Evolutionary conservation across 2,329 filamentous ascomycete genomes (phyloP).

Genomic region (Elsinoe australis): DNA sequence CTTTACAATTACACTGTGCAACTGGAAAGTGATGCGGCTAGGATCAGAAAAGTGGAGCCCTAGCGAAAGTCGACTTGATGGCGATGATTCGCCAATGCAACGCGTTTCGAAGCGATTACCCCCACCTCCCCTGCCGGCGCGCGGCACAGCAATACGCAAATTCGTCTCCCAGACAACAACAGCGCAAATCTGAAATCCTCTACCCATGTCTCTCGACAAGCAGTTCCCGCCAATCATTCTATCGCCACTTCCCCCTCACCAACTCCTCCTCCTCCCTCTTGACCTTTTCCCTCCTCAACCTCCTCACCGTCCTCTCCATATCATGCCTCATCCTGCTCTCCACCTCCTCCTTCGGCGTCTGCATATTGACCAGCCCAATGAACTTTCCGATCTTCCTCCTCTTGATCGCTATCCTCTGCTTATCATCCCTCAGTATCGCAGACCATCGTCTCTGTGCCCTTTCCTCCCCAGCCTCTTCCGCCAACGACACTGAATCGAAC

Average conservation of each 20-base stretch:
- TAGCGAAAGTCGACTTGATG: too few relatives aligned
- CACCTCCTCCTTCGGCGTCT: constrained; percentile 45
- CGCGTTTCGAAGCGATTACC: too few relatives aligned
- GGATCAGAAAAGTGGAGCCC: too few relatives aligned
- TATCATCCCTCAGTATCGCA: constrained; percentile 21
- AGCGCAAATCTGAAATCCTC: background rate
- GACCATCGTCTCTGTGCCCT: background rate
- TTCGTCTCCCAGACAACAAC: too few relatives aligned
- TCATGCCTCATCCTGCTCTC: constrained; percentile 34
- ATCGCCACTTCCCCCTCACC: constrained; percentile 25
- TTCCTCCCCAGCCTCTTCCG: background rate
- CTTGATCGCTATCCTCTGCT: constrained; percentile 47
- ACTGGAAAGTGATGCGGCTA: too few relatives aligned
- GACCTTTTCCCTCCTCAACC: constrained; percentile 28
- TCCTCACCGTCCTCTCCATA: constrained; percentile 28
- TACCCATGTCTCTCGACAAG: too few relatives aligned
- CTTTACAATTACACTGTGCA: too few relatives aligned
- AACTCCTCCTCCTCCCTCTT: constrained; percentile 30
- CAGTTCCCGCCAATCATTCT: too few relatives aligned
- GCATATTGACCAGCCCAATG: constrained; percentile 60
- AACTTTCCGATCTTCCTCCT: constrained; percentile 64
- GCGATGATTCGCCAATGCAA: too few relatives aligned
- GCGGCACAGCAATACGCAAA: too few relatives aligned
- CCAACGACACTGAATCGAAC: background rate
- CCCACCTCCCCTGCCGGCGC: too few relatives aligned